phyloP scores from a whole-genome alignment of 495 filamentous ascomycete genomes.

The Penicillium dipodomyicola region DNA sequence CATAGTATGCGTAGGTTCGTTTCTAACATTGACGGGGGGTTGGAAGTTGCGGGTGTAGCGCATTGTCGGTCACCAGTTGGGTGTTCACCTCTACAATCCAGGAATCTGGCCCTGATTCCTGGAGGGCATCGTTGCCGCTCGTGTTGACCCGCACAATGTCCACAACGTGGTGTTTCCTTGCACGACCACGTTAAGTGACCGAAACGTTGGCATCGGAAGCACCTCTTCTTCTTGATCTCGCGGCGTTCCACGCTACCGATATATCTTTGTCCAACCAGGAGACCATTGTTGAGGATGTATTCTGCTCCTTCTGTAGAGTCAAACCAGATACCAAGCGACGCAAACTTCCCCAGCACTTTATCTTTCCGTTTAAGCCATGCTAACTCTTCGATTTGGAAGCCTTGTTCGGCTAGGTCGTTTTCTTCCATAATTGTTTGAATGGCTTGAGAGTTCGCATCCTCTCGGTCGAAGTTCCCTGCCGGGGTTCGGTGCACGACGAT shows the following conservation, averaged over 20 bases:
- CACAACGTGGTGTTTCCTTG: constrained; percentile 27
- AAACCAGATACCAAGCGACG: too few species aligned
- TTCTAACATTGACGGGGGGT: constrained; percentile 17
- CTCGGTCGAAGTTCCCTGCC: too few species aligned
- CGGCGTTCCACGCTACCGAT: constrained; percentile 21
- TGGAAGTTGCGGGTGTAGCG: constrained; percentile 10
- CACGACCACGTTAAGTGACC: constrained; percentile 33
- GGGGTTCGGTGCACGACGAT: too few species aligned
- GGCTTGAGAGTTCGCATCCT: too few species aligned
- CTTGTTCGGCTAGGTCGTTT: too few species aligned
- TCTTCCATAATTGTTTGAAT: too few species aligned
- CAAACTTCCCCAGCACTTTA: too few species aligned
- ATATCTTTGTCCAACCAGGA: constrained; percentile 22
- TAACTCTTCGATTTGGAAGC: too few species aligned
- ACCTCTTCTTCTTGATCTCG: constrained; percentile 26
- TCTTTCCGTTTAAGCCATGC: too few species aligned
- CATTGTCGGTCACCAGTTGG: constrained; percentile 22
- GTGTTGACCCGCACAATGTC: constrained; percentile 27
- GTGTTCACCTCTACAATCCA: constrained; percentile 26
- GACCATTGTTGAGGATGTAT: background rate
- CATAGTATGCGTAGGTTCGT: constrained; percentile 28
- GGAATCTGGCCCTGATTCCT: constrained; percentile 21
- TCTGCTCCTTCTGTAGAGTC: too few species aligned
- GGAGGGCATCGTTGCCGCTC: constrained; percentile 20
- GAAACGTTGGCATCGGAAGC: constrained; percentile 28